These are phyloP conservation scores for Eruca vesicaria DNA, from an alignment of 441 rosid species.

Conservation along the genomic window DNA sequence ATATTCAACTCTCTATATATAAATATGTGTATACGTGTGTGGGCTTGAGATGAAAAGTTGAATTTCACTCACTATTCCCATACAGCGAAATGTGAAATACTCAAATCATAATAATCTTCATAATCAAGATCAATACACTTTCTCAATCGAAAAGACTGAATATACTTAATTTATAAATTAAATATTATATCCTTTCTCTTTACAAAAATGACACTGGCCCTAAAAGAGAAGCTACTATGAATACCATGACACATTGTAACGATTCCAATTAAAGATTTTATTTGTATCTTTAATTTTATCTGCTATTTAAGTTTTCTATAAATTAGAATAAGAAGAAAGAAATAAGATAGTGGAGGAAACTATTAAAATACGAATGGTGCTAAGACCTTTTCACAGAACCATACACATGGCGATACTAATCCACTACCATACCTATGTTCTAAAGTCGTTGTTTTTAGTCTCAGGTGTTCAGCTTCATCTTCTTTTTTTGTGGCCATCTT, in stretches of 20 bases:
- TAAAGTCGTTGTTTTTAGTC: conserved; percentile 38
- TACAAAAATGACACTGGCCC: background rate
- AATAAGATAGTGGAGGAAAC: conserved; percentile 33
- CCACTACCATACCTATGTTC: conserved; percentile 34
- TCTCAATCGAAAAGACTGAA: background rate
- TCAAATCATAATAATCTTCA: background rate
- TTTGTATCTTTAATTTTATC: background rate
- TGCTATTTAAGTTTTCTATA: background rate
- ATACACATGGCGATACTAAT: conserved; percentile 33
- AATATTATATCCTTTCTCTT: background rate
- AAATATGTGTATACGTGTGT: background rate
- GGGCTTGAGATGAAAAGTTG: background rate
- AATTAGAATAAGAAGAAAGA: background rate
- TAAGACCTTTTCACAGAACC: conserved; percentile 34
- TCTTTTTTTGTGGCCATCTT: background rate
- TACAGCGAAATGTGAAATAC: background rate
- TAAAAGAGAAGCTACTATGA: background rate
- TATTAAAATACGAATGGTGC: conserved; percentile 27
- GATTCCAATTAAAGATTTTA: background rate
- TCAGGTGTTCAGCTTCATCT: conserved; percentile 32
- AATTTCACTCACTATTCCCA: background rate
- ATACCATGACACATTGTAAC: background rate
- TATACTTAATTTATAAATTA: background rate
- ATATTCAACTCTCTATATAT: background rate
- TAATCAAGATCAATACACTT: background rate